A percentile compares a stretch with the other conserved stretches of the same genome.
Evolutionary conservation across 2,329 filamentous ascomycete species (phyloP).

Genomic region (Aspergillus unguis): DNA sequence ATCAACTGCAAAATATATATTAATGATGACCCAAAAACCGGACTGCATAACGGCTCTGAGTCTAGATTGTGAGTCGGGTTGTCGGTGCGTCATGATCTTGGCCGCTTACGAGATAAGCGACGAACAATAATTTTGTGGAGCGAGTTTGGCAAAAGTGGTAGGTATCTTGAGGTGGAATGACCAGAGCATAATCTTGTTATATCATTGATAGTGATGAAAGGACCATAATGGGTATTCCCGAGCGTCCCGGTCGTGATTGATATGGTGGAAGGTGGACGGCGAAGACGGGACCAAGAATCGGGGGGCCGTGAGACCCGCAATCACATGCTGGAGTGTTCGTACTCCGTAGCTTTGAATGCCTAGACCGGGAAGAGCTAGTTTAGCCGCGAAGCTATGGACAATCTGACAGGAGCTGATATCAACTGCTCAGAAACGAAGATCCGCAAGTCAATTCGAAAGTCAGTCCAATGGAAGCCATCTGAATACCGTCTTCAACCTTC

Average conservation of each 20-base stretch:
- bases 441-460: constrained; percentile 7
- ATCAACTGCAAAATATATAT: constrained; percentile 8
- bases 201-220: neutral
- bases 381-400: constrained; percentile 5
- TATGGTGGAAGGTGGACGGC: neutral
- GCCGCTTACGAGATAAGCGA: neutral
- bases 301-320: constrained; percentile 27
- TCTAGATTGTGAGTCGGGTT: constrained; percentile 1
- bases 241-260: neutral
- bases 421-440: neutral
- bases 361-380: constrained; percentile 3
- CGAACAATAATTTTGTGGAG: neutral
- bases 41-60: neutral
- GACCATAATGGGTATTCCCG: neutral
- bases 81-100: neutral
- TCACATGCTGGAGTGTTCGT: constrained; percentile 27
- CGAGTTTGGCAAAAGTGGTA: neutral
- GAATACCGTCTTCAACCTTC: neutral
- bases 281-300: constrained; percentile 2
- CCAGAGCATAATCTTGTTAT: neutral
- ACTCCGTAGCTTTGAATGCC: neutral
- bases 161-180: neutral
- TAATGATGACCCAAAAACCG: neutral
- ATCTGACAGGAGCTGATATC: neutral
- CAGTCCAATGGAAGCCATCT: neutral